phyloP scores from a whole-genome alignment of 169 alveolate species.

The Condylostoma magnum region DNA sequence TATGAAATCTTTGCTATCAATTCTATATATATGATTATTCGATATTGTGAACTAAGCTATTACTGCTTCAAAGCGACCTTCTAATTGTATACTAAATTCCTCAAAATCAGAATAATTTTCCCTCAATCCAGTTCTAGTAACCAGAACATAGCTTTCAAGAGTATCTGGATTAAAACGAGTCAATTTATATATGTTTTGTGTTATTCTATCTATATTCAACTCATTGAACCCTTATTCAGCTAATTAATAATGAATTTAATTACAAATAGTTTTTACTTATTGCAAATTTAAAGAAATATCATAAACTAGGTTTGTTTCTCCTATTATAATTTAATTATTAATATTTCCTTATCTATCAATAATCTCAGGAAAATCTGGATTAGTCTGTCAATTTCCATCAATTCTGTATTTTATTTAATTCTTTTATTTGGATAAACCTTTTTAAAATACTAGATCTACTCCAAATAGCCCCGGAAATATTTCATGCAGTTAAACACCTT shows the following conservation, averaged over 20 bases:
- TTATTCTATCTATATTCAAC: constrained; percentile 28
- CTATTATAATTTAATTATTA: constrained; percentile 59
- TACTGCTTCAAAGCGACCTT: neutral
- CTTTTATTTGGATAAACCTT: constrained; percentile 33
- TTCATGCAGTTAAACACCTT: constrained; percentile 53
- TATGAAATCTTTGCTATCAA: neutral
- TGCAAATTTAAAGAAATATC: constrained; percentile 32
- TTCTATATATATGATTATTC: neutral
- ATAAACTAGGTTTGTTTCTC: neutral
- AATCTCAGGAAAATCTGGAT: constrained; percentile 61
- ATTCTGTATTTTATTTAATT: constrained; percentile 78
- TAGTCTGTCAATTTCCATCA: constrained; percentile 78
- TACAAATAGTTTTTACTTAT: constrained; percentile 67
- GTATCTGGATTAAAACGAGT: constrained; percentile 50
- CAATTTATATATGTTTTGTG: constrained; percentile 49
- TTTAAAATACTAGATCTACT: constrained; percentile 11
- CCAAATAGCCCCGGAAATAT: constrained; percentile 6
- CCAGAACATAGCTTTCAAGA: neutral
- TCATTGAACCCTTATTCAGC: constrained; percentile 55
- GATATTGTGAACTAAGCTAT: neutral
- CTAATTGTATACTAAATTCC: neutral
- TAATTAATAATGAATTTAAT: constrained; percentile 65
- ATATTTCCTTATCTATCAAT: constrained; percentile 71
- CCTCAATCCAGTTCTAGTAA: constrained; percentile 6
- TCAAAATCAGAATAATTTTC: neutral